Evolutionary conservation across 768 basidiomycete species (phyloP).

Genomic region (Floccularia luteovirens): DNA sequence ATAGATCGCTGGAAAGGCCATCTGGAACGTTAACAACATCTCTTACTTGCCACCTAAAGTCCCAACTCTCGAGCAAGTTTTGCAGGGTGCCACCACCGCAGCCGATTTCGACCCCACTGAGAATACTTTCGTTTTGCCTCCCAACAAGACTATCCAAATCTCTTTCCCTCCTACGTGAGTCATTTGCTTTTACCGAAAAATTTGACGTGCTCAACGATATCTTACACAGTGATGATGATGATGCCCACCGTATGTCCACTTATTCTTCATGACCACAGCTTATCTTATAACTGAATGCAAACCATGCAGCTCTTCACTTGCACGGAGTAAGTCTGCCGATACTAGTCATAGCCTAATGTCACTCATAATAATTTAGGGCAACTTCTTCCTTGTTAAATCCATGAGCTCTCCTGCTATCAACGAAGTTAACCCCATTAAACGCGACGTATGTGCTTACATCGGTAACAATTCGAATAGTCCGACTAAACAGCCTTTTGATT

Average conservation of each 20-base stretch:
- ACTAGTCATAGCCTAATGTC: too few species aligned
- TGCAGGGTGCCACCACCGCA: slow-evolving; percentile 10
- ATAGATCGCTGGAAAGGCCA: slow-evolving; percentile 10
- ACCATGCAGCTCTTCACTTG: slow-evolving; percentile 10
- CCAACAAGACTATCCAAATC: slow-evolving; percentile 16
- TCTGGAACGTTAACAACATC: slow-evolving; percentile 24
- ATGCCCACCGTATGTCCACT: slow-evolving; percentile 10
- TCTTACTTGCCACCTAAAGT: slow-evolving; percentile 17
- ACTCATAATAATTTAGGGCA: background rate
- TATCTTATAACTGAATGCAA: slow-evolving; percentile 12
- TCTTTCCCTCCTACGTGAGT: slow-evolving; percentile 16
- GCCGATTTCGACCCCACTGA: slow-evolving; percentile 17
- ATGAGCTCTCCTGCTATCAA: slow-evolving; percentile 16
- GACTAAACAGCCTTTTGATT: slow-evolving; percentile 9
- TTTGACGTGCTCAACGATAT: background rate
- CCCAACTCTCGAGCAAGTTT: slow-evolving; percentile 19
- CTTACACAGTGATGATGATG: slow-evolving; percentile 13
- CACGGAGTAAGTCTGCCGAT: slow-evolving; percentile 9
- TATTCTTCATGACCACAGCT: slow-evolving; percentile 8
- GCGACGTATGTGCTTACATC: slow-evolving; percentile 9
- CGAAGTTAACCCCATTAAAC: slow-evolving; percentile 36
- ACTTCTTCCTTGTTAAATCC: slow-evolving; percentile 25
- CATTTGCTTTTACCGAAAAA: background rate
- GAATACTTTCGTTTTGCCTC: slow-evolving; percentile 17
- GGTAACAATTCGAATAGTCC: background rate